These are phyloP conservation scores for Medicago arabica DNA, from an alignment of 306 rosid genomes.

Conservation along the genomic window DNA sequence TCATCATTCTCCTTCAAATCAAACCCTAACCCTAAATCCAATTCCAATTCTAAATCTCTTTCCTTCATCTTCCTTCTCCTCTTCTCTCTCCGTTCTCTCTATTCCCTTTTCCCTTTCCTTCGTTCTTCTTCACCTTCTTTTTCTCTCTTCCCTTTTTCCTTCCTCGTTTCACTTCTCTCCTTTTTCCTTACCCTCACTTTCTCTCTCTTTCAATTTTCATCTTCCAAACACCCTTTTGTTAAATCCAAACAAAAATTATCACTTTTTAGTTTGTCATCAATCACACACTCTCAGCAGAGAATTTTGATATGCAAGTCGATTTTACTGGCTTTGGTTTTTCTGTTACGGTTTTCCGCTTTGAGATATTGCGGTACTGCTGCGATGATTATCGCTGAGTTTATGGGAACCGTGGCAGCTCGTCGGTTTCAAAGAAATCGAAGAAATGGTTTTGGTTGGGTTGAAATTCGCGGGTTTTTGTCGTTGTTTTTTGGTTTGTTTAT, in stretches of 20 bases:
- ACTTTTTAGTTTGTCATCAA: conserved; percentile 44
- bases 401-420: conserved; percentile 64
- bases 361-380: conserved; percentile 88
- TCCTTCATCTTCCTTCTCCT: conserved; percentile 75
- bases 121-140: conserved; percentile 86
- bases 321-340: conserved; percentile 74
- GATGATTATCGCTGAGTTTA: conserved; percentile 85
- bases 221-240: conserved; percentile 51
- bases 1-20: conserved; percentile 53
- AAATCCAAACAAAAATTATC: conserved; percentile 47
- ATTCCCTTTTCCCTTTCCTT: conserved; percentile 75
- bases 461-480: conserved; percentile 68
- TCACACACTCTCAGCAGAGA: conserved; percentile 60
- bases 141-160: conserved; percentile 74
- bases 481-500: conserved; percentile 62
- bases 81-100: conserved; percentile 74
- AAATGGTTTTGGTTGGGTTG: conserved; percentile 32
- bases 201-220: conserved; percentile 4
- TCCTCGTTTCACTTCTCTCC: conserved; percentile 72
- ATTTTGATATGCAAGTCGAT: conserved; percentile 57
- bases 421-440: conserved; percentile 38
- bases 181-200: conserved; percentile 62
- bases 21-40: conserved; percentile 45
- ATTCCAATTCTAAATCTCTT: conserved; percentile 55
- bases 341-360: conserved; percentile 85